Conservation (phyloP, 495 filamentous ascomycete genomes). For the Entonaema liquescens region DNA sequence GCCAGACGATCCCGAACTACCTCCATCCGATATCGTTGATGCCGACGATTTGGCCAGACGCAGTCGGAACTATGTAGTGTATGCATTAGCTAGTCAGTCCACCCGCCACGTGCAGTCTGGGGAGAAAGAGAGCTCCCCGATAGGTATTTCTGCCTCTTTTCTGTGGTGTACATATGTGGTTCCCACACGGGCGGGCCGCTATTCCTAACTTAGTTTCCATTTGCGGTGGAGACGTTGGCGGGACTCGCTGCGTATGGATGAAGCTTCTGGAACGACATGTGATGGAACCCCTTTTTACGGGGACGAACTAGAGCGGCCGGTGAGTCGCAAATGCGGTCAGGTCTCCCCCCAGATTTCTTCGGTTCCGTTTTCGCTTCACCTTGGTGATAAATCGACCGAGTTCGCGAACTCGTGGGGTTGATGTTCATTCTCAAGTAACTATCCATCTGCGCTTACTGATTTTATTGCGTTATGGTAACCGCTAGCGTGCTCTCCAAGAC, state of each 20-base stretch:
- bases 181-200: not conserved
- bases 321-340: not conserved
- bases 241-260: not conserved
- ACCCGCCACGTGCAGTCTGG: constrained; percentile 1
- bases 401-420: not conserved
- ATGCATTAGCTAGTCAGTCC: not conserved
- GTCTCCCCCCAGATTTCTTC: not conserved
- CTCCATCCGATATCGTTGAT: not conserved
- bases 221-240: not conserved
- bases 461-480: not conserved
- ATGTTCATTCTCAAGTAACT: too few species aligned
- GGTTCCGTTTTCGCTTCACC: constrained; percentile 1
- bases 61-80: not conserved
- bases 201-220: not conserved
- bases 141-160: not conserved
- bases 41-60: not conserved
- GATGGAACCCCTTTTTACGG: not conserved
- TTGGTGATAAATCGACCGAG: not conserved
- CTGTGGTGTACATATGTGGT: not conserved
- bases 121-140: not conserved
- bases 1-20: not conserved
- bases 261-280: constrained; percentile 2
- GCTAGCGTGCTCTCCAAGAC: not conserved
- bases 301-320: not conserved
- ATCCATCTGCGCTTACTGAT: not conserved